Evolutionary conservation across 805 yeast genomes (phyloP), one percentile per base, ranked within the genome.

Genomic region (Brettanomyces bruxellensis): DNA sequence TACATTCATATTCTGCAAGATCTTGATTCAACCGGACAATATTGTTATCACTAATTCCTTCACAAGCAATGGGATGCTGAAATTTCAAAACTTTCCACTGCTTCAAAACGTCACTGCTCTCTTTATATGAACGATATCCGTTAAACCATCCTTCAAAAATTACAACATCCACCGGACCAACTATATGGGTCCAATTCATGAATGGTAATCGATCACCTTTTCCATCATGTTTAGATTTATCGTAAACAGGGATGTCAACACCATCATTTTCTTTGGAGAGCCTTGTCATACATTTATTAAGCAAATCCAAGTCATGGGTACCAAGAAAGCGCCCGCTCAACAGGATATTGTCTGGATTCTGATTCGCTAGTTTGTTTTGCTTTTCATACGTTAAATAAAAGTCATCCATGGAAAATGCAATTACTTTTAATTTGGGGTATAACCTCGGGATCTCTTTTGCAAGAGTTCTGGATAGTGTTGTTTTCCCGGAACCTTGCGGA

Each of bases 61-160:
- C 57, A 53, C 49, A 61, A 35, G 28, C 59, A 2, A 56, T 49
- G 7, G 38, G 40, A 42, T 43, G 47, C 46, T 40, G 35, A 13
- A 39, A 25, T 51, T 55, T 52, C 23, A 58, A 50, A 6, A 47
- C 25, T 1, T 47, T 35, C 68, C 70, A 69, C 44, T 51, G 55
- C 7, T 28, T 25, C 13, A 56, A 44, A 44, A 72, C 48, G 5
- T 59, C 61, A 1, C 51, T 51, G 4, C 59, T 59, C 25, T 61
- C 54, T 1, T 62, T 52, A 18, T 75, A 52, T 1, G 83, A 70
- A 4, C 59, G 51, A 59, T 79, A 91, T 1, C 98, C 98, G 24
- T 79, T 73, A 66, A 90, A 88, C 99, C 99, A 91, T 4, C 98
- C 99, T 65, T 91, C 99, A 38, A 93, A 70, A 2, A 91, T 62